Base-by-base conservation (phyloP, 2,329 filamentous ascomycete species). In the Venturia aucupariae region DNA sequence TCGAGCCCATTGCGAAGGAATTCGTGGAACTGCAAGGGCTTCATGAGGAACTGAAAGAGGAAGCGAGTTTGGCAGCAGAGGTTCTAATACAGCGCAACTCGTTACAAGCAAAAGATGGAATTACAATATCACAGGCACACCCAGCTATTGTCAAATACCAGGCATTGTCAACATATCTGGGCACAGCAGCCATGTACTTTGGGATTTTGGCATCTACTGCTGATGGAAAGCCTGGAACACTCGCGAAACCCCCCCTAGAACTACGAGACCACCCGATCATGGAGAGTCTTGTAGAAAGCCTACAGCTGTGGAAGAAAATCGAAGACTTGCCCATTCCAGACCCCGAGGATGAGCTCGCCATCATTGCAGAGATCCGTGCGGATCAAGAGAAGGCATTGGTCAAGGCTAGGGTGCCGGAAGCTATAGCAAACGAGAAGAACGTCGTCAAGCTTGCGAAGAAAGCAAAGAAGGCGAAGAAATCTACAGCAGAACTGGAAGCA, bases 221-320 rank as follows among this genome's bases (percentile, higher is more conserved):
- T 2, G 81, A 86, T 61, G 85, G 86, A 65, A 78, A 79, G 0
- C 76, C 80, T 42, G 81, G 80, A 8, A 75, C 78, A 0, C 67
- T 86, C 65, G 82, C 90, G 0, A 76, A 95, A 68, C 83, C 90
- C 64, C 89, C 93, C 5, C 80, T 82, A n/a, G 87, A 96, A 69
- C 78, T 99, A 51, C 87, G 90, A 66, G 90, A 96, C 63, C 94
- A 99, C 75, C 87, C 91, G 17, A 85, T 99, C 66, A 97, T 99
- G 91, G 86, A 89, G 66, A 89, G 85, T 19, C 76, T 99, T 42
- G 78, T 97, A 51, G 85, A 87, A 72, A 93, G 90, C 74, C 86
- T 92, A 65, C 83, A 88, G 65, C 81, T 92, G 11, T 99, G 94
- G 94, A 80, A 86, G 62, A 84, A 82, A 67, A 86, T 91, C 38